These are phyloP conservation scores for Podochytrium sp. DNA, from an alignment of 192 early-diverging fungal species.

Conservation along the genomic window DNA sequence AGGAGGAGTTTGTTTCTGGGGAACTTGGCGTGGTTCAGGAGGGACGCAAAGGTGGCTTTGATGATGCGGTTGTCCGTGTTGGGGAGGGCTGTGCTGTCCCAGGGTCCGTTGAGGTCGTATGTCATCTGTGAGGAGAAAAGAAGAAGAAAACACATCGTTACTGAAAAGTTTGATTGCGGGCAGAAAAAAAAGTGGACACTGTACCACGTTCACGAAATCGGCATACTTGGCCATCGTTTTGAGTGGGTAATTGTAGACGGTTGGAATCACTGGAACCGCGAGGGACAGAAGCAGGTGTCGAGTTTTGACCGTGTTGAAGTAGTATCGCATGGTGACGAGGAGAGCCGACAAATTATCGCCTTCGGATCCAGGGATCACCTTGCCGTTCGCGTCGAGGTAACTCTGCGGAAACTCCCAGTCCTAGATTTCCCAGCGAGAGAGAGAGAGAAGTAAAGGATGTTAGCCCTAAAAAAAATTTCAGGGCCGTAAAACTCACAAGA, in stretches of 20 bases:
- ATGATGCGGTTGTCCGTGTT: not conserved
- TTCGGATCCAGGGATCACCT: constrained; percentile 6
- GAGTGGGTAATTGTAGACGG: constrained; percentile 13
- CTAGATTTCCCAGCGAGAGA: not conserved
- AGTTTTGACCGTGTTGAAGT: not conserved
- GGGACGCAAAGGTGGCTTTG: not conserved
- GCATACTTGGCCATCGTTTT: not conserved
- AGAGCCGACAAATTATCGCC: constrained; percentile 6
- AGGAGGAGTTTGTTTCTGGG: not conserved
- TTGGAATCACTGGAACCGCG: not conserved
- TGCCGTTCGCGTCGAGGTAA: not conserved
- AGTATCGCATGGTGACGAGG: not conserved
- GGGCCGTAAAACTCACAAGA: not conserved
- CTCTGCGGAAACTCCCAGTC: constrained; percentile 7
- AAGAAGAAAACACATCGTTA: not conserved
- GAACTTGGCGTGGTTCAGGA: not conserved
- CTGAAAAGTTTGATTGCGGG: not conserved
- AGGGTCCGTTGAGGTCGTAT: constrained; percentile 21
- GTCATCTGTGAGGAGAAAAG: not conserved
- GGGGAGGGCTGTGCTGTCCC: not conserved
- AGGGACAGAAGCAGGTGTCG: not conserved
- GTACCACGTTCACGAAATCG: constrained; percentile 10
- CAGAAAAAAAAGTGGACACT: not conserved
- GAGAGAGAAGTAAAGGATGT: not conserved
- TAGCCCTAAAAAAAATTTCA: not conserved